Conservation (phyloP, 208 protist genomes). For the Wallacemonas rigidus region DNA sequence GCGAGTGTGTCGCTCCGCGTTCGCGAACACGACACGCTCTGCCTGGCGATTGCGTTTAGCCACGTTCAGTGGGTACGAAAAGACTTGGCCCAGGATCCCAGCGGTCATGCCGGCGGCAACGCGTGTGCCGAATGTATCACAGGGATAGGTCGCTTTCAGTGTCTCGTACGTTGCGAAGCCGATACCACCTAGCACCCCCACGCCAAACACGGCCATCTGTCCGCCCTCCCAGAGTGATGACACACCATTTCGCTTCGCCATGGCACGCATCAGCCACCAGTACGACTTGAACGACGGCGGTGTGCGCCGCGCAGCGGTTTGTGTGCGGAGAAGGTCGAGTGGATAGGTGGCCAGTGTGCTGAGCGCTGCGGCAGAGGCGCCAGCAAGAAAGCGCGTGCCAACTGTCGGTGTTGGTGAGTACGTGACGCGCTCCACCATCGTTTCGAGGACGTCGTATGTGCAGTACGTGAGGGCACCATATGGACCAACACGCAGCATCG, state of each 20-base stretch:
- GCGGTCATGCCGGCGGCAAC: slow-evolving; percentile 69
- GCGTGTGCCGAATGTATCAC: slow-evolving; percentile 66
- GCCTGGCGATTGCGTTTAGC: slow-evolving; percentile 84
- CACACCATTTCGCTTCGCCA: slow-evolving; percentile 56
- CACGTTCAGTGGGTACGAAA: slow-evolving; percentile 89
- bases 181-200: slow-evolving; percentile 85
- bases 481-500: slow-evolving; percentile 92
- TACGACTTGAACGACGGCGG: slow-evolving; percentile 67
- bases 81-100: slow-evolving; percentile 69
- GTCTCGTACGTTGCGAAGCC: slow-evolving; percentile 91
- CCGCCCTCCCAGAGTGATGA: slow-evolving; percentile 78
- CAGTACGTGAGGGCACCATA: slow-evolving; percentile 94
- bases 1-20: slow-evolving; percentile 33
- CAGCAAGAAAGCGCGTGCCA: slow-evolving; percentile 82
- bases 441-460: slow-evolving; percentile 91
- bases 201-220: slow-evolving; percentile 86
- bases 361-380: slow-evolving; percentile 81
- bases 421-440: slow-evolving; percentile 59
- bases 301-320: slow-evolving; percentile 48
- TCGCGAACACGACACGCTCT: slow-evolving; percentile 53
- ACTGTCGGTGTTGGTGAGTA: slow-evolving; percentile 72
- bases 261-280: slow-evolving; percentile 72
- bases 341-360: slow-evolving; percentile 90
- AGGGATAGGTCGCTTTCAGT: slow-evolving; percentile 69
- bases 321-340: slow-evolving; percentile 90